Evolutionary conservation across 768 basidiomycete genomes (phyloP), one percentile per base, ranked within the genome.

Genomic region (Serendipita vermifera): DNA sequence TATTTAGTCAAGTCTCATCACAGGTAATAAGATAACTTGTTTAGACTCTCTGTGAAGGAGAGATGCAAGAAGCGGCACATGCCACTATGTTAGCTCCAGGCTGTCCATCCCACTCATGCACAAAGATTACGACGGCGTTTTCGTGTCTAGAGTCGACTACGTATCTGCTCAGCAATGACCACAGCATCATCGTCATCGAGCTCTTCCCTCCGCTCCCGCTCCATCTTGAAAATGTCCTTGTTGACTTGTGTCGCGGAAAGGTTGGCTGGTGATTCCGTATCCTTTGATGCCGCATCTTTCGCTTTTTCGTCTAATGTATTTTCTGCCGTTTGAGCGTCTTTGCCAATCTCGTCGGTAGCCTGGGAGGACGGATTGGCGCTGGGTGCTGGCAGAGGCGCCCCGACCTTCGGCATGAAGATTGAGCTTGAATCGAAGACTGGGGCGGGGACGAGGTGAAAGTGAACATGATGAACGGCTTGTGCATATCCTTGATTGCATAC

Each of bases 401-500:
- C 22, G n/a, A n/a, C n/a, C n/a, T n/a, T 38, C 11, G 36, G 17
- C 33, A 6, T 48, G 5, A 24, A 32, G 5, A 33, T 38, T 3
- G 54, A n/a, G 6, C 57, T 13, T 3, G 64, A 56, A 55, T 59
- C 68, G 58, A 77, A 72, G 29, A 59, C 70, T 2, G 85, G 85
- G 1, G 85, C 83, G 1, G 84, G 85, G 55, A 87, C 80, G 53
- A 87, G 75, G 65, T 87, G 85, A 63, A 81, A 85, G 64, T 85
- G 85, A 29, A 85, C 84, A 69, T 87, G 85, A n/a, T 79, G 80
- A 5, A 87, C 82, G 3, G 81, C 82, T 64, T 87, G 85, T 0
- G 85, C 85, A 61, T 87, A 87, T 66, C 85, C 84, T 63, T 87
- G 84, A 64, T 86, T 86, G 62, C 83, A 85, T 3, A 86, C 84